Evolutionary conservation across 257 asterid genomes (phyloP).

Genomic region (Solanum rostratum): DNA sequence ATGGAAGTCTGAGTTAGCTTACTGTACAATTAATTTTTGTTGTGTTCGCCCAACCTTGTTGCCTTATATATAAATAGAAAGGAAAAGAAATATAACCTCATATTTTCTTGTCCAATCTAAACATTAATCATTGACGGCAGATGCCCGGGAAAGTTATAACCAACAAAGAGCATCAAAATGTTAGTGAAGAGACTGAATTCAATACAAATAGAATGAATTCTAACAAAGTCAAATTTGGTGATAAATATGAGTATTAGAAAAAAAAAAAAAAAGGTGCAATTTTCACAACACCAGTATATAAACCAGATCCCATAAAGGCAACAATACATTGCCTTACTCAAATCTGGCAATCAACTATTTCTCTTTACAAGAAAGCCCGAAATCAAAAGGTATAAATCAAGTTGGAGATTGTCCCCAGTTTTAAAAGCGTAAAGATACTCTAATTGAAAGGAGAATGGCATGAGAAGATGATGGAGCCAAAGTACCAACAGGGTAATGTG

Average conservation of each 20-base stretch:
- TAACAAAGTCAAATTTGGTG: slow-evolving; percentile 16
- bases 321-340: slow-evolving; percentile 18
- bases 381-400: slow-evolving; percentile 25
- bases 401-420: slow-evolving; percentile 23
- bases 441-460: slow-evolving; percentile 30
- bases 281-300: slow-evolving; percentile 22
- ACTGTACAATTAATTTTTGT: too few relatives aligned
- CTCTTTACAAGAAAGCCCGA: slow-evolving; percentile 34
- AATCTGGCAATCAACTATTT: slow-evolving; percentile 15
- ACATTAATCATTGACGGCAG: background rate
- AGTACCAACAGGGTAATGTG: slow-evolving; percentile 44
- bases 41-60: too few relatives aligned
- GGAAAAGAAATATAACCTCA: too few relatives aligned
- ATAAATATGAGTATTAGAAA: background rate
- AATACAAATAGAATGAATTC: background rate
- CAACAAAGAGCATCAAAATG: background rate
- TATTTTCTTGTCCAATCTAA: background rate
- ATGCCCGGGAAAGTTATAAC: background rate
- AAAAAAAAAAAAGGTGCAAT: too few relatives aligned
- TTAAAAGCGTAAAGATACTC: slow-evolving; percentile 8
- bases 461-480: slow-evolving; percentile 47
- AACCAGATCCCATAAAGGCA: slow-evolving; percentile 16
- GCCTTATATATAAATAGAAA: too few relatives aligned
- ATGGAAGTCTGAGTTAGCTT: too few relatives aligned
- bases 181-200: background rate